phyloP scores from a whole-genome alignment of 495 filamentous ascomycete genomes.

The Pseudoneurospora amorphoporcata region DNA sequence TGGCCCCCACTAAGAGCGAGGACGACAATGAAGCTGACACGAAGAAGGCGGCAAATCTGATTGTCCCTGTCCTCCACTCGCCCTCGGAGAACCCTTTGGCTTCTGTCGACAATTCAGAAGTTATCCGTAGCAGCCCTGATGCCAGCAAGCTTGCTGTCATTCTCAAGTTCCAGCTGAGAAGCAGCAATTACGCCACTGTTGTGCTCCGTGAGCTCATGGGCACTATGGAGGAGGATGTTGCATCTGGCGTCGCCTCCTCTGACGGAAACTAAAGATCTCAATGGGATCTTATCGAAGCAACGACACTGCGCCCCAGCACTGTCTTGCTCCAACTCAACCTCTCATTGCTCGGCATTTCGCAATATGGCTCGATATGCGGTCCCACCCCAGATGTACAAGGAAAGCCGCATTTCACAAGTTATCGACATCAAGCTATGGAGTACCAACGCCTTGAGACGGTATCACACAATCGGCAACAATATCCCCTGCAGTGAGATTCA shows the following conservation, averaged over 20 bases:
- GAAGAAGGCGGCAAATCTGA: slow-evolving; percentile 1
- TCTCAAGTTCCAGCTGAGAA: slow-evolving; percentile 72
- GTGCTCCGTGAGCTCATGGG: slow-evolving; percentile 71
- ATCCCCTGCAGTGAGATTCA: neutral
- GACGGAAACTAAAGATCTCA: neutral
- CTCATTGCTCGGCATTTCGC: neutral
- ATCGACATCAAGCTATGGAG: neutral
- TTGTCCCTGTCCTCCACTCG: slow-evolving; percentile 9
- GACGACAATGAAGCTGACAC: neutral
- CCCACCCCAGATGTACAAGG: neutral
- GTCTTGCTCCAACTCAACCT: neutral
- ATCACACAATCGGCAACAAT: neutral
- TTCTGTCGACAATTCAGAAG: neutral
- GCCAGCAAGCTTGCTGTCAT: slow-evolving; percentile 65
- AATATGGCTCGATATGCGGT: neutral
- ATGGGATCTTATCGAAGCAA: neutral
- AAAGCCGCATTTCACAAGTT: neutral
- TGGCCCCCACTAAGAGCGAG: neutral
- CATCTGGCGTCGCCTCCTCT: neutral
- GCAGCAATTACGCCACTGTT: slow-evolving; percentile 91
- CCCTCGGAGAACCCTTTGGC: slow-evolving; percentile 19
- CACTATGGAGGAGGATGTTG: neutral
- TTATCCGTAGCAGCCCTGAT: slow-evolving; percentile 7
- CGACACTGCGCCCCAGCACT: neutral
- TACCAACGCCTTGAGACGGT: neutral